Conservation (phyloP, 2,329 filamentous ascomycete genomes). For the Aquanectria penicillioides region DNA sequence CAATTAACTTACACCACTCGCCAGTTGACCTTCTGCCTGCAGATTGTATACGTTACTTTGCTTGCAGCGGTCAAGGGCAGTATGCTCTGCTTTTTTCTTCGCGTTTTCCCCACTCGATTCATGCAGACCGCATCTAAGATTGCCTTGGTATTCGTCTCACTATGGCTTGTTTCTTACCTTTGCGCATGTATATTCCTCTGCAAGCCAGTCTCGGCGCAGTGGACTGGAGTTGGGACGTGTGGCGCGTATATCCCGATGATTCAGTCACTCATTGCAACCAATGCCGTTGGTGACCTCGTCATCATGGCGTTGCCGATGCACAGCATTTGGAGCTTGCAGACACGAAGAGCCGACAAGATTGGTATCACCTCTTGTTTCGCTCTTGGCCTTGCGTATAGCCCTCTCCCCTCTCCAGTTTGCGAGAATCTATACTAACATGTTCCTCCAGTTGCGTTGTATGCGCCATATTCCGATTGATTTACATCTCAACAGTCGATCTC, state of each 20-base stretch:
- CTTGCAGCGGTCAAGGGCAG: conserved; percentile 41
- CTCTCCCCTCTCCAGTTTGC: fast-evolving
- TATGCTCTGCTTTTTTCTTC: conserved; percentile 43
- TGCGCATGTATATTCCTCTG: conserved; percentile 57
- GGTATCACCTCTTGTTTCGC: conserved; percentile 49
- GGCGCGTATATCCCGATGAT: conserved; percentile 49
- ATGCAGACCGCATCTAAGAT: conserved; percentile 42
- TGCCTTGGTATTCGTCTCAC: conserved; percentile 48
- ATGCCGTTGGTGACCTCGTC: conserved; percentile 49
- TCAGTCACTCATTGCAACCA: conserved; percentile 50
- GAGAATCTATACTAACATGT: conserved; percentile 16
- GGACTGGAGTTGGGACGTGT: conserved; percentile 48
- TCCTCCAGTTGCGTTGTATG: conserved; percentile 47
- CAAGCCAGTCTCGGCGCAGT: conserved; percentile 55
- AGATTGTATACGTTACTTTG: conserved; percentile 37
- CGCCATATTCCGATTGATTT: conserved; percentile 51
- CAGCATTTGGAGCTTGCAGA: conserved; percentile 51
- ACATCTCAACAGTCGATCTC: conserved; percentile 50
- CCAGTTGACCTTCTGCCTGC: conserved; percentile 41
- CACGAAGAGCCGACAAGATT: conserved; percentile 47
- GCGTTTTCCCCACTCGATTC: conserved; percentile 39
- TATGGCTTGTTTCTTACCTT: conserved; percentile 55
- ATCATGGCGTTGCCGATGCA: conserved; percentile 51
- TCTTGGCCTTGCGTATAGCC: conserved; percentile 48
- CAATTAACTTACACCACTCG: background rate